A percentile compares a stretch with the other conserved stretches of the same genome.
These are phyloP conservation scores for Vigna mungo DNA, from an alignment of 306 rosid genomes.

Conservation along the genomic window DNA sequence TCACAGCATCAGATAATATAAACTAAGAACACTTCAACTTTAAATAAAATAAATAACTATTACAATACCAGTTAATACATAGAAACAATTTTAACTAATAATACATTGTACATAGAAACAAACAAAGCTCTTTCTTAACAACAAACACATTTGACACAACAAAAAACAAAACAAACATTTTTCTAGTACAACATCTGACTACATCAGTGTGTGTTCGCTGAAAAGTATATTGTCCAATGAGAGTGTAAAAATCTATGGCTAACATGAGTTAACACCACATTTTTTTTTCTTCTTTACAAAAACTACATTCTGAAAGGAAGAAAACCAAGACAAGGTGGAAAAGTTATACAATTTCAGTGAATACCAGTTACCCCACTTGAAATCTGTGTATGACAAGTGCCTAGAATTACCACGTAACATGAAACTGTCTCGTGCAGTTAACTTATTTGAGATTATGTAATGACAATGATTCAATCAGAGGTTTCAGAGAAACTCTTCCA, in stretches of 20 bases:
- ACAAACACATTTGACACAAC: slow-evolving; percentile 26
- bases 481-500: slow-evolving; percentile 33
- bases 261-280: slow-evolving; percentile 37
- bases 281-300: slow-evolving; percentile 45
- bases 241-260: slow-evolving; percentile 44
- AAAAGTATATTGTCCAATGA: slow-evolving; percentile 39
- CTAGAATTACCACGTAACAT: not conserved
- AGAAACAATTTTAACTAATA: too few relatives aligned
- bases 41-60: not conserved
- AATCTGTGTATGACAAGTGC: slow-evolving; percentile 34
- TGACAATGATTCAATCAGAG: slow-evolving; percentile 19
- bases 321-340: slow-evolving; percentile 22
- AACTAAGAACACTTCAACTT: not conserved
- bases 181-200: slow-evolving; percentile 23
- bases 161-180: not conserved
- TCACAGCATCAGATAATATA: not conserved
- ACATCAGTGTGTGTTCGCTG: slow-evolving; percentile 34
- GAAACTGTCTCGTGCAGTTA: not conserved
- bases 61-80: not conserved
- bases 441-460: slow-evolving; percentile 37
- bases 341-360: slow-evolving; percentile 35
- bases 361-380: slow-evolving; percentile 31
- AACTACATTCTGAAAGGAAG: slow-evolving; percentile 38
- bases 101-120: not conserved
- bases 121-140: slow-evolving; percentile 25